Evolutionary conservation across 176 grass and related monocot species (phyloP), one percentile per base, ranked within the genome.

Genomic region (Lolium rigidum): DNA sequence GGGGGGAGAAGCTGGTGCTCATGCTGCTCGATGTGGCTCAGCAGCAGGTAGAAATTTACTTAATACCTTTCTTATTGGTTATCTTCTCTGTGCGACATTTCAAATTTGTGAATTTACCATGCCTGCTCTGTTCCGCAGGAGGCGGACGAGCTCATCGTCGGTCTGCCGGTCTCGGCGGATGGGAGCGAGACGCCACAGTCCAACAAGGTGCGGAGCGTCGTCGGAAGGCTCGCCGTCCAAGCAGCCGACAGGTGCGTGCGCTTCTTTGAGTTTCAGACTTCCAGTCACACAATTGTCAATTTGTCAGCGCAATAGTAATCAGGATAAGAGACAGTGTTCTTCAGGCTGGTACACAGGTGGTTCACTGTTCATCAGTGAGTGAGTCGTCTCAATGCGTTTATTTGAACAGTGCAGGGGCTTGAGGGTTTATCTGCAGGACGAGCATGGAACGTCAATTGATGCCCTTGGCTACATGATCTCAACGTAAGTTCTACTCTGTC

Each of bases 381-480:
- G 74, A 44, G 46, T 64, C 5, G 2, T 6, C 24, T 86, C 14
- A 71, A 17, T 83, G 57, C 26, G 47, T 67, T 76, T 79, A 31
- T 84, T 88, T 80, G 60, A 66, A 88, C 83, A 79, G 18, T 51
- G 80, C 95, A 98, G 95, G 81, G 95, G 93, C 16, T 87, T 95
- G 89, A 93, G 93, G 85, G 91, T 95, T 28, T 95, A 89, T 79
- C 78, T 93, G 69, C 95, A 98, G 82, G 93, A 98, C 73, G 95
- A 98, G 4, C 86, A 92, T 69, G 91, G 95, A 50, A 94, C 93
- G 18, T 92, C 95, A 18, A 80, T 89, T 18, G 95, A 98, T 35
- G 95, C 95, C 24, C 81, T 94, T 57, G 74, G 94, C 67, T 95
- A 87, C 74, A 98, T 98, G 95, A 90, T 95, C 59, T 89, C 89